Evolutionary conservation across 176 grass and related monocot species (phyloP).

Genomic region (Phyllostachys edulis): DNA sequence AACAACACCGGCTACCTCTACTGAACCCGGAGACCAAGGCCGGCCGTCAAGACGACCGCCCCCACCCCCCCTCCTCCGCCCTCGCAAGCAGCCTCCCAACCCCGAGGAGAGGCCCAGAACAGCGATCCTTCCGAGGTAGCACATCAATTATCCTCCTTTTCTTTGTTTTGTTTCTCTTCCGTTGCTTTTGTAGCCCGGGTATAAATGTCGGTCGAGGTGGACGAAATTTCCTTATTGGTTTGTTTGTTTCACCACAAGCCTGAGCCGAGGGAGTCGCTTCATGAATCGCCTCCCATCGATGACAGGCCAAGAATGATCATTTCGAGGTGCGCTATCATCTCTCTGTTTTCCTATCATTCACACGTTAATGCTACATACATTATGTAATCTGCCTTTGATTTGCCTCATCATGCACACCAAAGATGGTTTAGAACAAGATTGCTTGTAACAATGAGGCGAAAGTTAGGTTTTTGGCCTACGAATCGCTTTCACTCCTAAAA

Average conservation of each 20-base stretch:
- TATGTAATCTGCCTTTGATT: too few relatives aligned
- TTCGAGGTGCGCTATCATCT: not conserved
- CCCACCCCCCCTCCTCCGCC: conserved; percentile 5
- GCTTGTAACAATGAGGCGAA: not conserved
- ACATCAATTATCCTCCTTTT: not conserved
- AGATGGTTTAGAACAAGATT: not conserved
- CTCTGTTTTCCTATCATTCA: not conserved
- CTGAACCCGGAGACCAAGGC: conserved; percentile 86
- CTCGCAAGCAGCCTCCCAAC: not conserved
- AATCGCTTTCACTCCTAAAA: not conserved
- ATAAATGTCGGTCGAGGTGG: not conserved
- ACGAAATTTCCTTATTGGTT: not conserved
- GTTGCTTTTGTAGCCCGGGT: not conserved
- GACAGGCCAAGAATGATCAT: conserved; percentile 27
- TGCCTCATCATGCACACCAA: not conserved
- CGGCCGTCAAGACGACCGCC: conserved; percentile 67
- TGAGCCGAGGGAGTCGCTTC: not conserved
- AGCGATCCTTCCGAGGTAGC: conserved; percentile 35
- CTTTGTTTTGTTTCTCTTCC: not conserved
- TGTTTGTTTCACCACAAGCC: not conserved
- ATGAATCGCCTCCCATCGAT: conserved; percentile 9
- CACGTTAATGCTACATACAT: not conserved
- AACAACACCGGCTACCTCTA: conserved; percentile 74
- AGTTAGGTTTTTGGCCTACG: not conserved
- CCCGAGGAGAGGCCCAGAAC: conserved; percentile 16